A percentile compares a stretch with the other conserved stretches of the same genome.
Conservation (phyloP, 352 stramenopile genomes). For the Phytophthora chlamydospora region DNA sequence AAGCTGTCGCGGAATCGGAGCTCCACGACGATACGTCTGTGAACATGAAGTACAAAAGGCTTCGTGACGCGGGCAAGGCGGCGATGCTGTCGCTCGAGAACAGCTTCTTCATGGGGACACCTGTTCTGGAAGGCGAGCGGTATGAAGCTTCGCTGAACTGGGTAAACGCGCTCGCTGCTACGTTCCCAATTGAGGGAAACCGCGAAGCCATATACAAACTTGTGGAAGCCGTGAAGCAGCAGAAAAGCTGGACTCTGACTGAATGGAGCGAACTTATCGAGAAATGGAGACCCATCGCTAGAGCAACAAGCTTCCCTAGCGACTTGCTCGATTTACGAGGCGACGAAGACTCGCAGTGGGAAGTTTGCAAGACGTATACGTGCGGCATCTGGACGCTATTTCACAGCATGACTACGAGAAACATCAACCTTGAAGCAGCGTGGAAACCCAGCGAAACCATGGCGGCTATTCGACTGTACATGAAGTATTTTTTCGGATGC, state of each 20-base stretch:
- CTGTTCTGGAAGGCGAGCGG: constrained; percentile 52
- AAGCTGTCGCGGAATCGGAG: constrained; percentile 21
- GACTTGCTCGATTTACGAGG: constrained; percentile 50
- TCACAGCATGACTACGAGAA: constrained; percentile 61
- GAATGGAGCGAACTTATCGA: constrained; percentile 55
- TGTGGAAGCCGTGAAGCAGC: constrained; percentile 33
- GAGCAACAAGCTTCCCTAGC: constrained; percentile 52
- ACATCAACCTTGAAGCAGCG: constrained; percentile 1
- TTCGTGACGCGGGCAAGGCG: constrained; percentile 61
- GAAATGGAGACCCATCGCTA: constrained; percentile 51
- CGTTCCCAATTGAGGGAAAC: constrained; percentile 72
- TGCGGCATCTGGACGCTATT: constrained; percentile 81
- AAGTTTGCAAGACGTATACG: constrained; percentile 69
- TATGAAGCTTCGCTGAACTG: constrained; percentile 62
- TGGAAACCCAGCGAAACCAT: constrained; percentile 57
- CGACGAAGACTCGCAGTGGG: constrained; percentile 46
- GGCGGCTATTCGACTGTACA: constrained; percentile 61
- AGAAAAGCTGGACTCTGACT: constrained; percentile 42
- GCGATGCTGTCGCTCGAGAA: constrained; percentile 65
- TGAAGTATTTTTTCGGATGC: constrained; percentile 76
- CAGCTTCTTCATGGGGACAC: constrained; percentile 65
- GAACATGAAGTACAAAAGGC: constrained; percentile 61
- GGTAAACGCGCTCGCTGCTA: constrained; percentile 49
- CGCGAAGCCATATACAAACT: constrained; percentile 51
- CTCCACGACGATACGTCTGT: constrained; percentile 28